These are phyloP conservation scores for Claviceps sp. DNA, from an alignment of 2,329 filamentous ascomycete genomes.

Conservation along the genomic window DNA sequence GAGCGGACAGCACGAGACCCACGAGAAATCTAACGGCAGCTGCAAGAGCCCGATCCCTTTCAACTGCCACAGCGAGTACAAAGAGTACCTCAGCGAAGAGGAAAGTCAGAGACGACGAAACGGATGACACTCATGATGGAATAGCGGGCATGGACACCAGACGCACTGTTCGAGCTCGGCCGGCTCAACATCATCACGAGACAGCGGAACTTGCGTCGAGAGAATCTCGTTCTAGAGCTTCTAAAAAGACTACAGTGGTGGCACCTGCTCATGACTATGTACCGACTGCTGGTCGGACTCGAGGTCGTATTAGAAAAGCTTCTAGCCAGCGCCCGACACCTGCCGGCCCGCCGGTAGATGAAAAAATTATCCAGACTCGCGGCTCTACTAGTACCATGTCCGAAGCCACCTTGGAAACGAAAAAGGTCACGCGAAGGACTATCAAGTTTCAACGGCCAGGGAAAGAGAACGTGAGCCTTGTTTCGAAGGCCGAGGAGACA, in stretches of 20 bases:
- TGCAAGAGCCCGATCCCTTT: slow-evolving; percentile 30
- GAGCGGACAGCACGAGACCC: slow-evolving; percentile 24
- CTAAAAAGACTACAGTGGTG: slow-evolving; percentile 15
- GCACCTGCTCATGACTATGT: slow-evolving; percentile 11
- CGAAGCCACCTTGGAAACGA: slow-evolving; percentile 22
- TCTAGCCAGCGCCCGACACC: slow-evolving; percentile 13
- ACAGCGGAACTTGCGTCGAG: slow-evolving; percentile 5
- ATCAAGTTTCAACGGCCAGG: slow-evolving; percentile 52
- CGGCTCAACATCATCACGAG: slow-evolving; percentile 25
- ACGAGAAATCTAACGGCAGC: slow-evolving; percentile 35
- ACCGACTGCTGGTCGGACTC: slow-evolving; percentile 12
- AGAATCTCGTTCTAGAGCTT: slow-evolving; percentile 13
- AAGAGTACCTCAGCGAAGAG: slow-evolving; percentile 26
- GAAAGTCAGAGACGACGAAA: slow-evolving; percentile 42
- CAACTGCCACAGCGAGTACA: slow-evolving; percentile 18
- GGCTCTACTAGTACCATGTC: slow-evolving; percentile 11
- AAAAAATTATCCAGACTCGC: slow-evolving; percentile 19
- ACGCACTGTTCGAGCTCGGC: slow-evolving; percentile 28
- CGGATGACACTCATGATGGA: slow-evolving; percentile 30
- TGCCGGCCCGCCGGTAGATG: slow-evolving; percentile 14
- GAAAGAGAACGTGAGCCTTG: slow-evolving; percentile 47
- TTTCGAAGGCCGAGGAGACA: slow-evolving; percentile 22
- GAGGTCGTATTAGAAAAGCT: slow-evolving; percentile 31
- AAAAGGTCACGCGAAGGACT: slow-evolving; percentile 41
- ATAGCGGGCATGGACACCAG: slow-evolving; percentile 17